phyloP scores from a whole-genome alignment of 257 asterid genomes.

The Catharanthus roseus region DNA sequence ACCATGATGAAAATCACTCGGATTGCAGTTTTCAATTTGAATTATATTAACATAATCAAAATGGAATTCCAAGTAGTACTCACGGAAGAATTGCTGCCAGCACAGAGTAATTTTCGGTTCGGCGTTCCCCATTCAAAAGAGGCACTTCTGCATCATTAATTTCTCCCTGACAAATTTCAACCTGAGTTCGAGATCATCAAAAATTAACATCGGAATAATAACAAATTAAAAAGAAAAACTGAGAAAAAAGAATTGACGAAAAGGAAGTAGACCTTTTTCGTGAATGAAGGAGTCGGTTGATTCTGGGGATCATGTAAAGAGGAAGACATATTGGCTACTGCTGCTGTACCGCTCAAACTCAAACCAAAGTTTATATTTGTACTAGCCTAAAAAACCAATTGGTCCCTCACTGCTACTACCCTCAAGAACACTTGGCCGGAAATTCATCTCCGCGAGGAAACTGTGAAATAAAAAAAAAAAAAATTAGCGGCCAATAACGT shows the following conservation, averaged over 20 bases:
- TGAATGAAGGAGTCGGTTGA: conserved; percentile 24
- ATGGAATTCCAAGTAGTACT: conserved; percentile 25
- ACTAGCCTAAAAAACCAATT: no score
- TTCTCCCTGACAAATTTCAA: conserved; percentile 34
- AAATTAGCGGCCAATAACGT: no score
- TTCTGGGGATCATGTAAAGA: conserved; percentile 20
- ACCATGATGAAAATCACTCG: no score
- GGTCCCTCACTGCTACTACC: no score
- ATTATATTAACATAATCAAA: neutral
- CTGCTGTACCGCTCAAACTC: no score
- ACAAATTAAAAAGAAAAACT: neutral
- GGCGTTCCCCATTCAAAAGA: conserved; percentile 36
- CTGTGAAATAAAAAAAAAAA: no score
- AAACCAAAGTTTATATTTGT: no score
- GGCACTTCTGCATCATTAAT: conserved; percentile 40
- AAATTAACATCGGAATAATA: neutral
- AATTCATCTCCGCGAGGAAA: no score
- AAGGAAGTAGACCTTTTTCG: conserved; percentile 26
- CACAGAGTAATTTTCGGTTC: conserved; percentile 52
- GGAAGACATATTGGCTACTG: conserved; percentile 21
- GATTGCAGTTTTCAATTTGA: neutral
- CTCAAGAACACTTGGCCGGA: no score
- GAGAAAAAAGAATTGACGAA: neutral
- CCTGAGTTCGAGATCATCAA: conserved; percentile 27
- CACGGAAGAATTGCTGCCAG: conserved; percentile 67